Conservation (phyloP, 768 basidiomycete species). For the Russula griseocarnosa region DNA sequence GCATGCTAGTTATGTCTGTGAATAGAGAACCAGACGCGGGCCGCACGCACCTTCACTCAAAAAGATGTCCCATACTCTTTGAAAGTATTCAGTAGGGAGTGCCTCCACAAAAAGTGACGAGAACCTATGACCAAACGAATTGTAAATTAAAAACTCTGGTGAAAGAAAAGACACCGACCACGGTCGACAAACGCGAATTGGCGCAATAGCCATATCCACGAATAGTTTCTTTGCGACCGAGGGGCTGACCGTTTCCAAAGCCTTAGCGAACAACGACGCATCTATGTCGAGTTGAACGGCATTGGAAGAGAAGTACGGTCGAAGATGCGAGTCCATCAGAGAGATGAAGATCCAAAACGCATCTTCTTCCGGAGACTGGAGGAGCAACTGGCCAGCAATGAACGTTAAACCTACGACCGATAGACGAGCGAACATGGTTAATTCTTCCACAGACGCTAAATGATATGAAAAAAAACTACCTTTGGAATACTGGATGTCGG, state of each 20-base stretch:
- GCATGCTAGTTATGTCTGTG: neutral
- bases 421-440: neutral
- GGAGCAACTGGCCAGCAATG: slow-evolving; percentile 66
- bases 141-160: neutral
- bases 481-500: slow-evolving; percentile 64
- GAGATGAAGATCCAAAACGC: slow-evolving; percentile 90
- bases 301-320: slow-evolving; percentile 64
- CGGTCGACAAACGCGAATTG: slow-evolving; percentile 53
- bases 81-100: slow-evolving; percentile 60
- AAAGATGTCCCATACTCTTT: slow-evolving; percentile 81
- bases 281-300: slow-evolving; percentile 72
- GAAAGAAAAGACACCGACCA: slow-evolving; percentile 49
- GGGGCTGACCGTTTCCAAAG: slow-evolving; percentile 60
- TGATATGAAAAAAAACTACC: slow-evolving; percentile 41
- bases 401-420: slow-evolving; percentile 53
- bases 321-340: slow-evolving; percentile 80
- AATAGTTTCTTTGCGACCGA: slow-evolving; percentile 63
- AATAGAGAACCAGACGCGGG: neutral
- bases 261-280: slow-evolving; percentile 62
- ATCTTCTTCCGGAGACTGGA: slow-evolving; percentile 80
- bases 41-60: slow-evolving; percentile 64
- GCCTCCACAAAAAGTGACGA: slow-evolving; percentile 64
- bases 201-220: slow-evolving; percentile 56
- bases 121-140: slow-evolving; percentile 48
- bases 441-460: neutral